Conservation (phyloP, 306 rosid species). For the Acacia acuminata region DNA sequence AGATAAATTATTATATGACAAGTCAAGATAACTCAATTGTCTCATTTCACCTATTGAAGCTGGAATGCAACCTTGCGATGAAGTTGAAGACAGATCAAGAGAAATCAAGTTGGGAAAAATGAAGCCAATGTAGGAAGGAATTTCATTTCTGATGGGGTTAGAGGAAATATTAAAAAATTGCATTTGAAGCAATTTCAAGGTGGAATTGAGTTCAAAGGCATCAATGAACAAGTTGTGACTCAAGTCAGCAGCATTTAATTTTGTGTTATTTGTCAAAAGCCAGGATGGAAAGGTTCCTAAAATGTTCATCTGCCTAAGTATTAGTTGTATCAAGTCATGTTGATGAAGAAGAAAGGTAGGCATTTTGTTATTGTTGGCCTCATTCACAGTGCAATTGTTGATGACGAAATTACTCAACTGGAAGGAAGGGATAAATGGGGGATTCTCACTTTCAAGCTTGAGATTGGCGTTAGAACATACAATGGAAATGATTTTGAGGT, state of each 20-base stretch:
- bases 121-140: conserved; percentile 2
- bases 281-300: conserved; percentile 21
- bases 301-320: neutral
- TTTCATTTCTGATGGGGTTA: conserved; percentile 10
- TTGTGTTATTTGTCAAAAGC: conserved; percentile 28
- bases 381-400: neutral
- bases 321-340: neutral
- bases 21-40: neutral
- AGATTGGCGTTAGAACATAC: neutral
- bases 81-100: conserved; percentile 13
- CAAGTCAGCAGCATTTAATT: neutral
- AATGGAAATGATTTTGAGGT: neutral
- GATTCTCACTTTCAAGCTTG: conserved; percentile 35
- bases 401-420: neutral
- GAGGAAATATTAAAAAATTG: neutral
- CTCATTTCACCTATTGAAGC: conserved; percentile 15
- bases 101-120: neutral
- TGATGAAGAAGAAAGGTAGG: conserved; percentile 30
- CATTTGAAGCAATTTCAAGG: neutral
- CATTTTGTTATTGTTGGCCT: neutral
- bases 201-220: neutral
- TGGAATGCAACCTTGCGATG: conserved; percentile 10
- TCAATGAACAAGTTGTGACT: neutral
- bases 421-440: conserved; percentile 16
- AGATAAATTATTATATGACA: conserved; percentile 20